Evolutionary conservation across 2,329 filamentous ascomycete species (phyloP), one percentile per base, ranked within the genome.

Genomic region (Ploettnerulaceae sp.): DNA sequence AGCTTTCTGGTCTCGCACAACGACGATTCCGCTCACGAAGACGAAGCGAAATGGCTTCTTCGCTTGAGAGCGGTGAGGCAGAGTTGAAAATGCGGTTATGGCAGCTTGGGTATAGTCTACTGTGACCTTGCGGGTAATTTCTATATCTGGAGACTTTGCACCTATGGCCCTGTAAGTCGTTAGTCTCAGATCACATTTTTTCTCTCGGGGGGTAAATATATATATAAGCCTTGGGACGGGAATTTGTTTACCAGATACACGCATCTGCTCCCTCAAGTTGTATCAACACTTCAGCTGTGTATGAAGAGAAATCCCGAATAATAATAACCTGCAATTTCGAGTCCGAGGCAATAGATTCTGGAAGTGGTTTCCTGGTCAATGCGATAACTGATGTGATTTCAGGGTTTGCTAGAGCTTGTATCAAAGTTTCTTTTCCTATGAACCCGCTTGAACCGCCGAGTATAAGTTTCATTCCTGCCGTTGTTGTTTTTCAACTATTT

Each of bases 391-490:
- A 72, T 2, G 69, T 71, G 62, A 83, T 75, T 54, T 65, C 65
- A 15, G 69, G 63, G 57, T 74, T 67, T 3, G 60, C 56, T 40
- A 82, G 68, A 55, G 72, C 74, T 53, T 74, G 70, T 4, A 66
- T 61, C 43, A 82, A 69, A 21, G 80, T 68, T 55, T 75, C 72
- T 21, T 66, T 58, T 43, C 78, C 79, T 45, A 79, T 69, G 56
- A 72, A 71, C 53, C 79, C 79, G 15, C 76, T 82, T 17, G 68
- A 68, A 37, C 78, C 78, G 4, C 74, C 70, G 29, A 82, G 65
- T 51, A 82, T 72, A 55, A 82, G 66, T 59, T 81, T 80, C 77
- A 82, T 49, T 9, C 7, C 21, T 43, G 7, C n/a, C n/a, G n/a
- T n/a, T n/a, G n/a, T n/a, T n/a, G n/a, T n/a, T n/a, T n/a, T n/a